Evolutionary conservation across 805 yeast genomes (phyloP), one percentile per base, ranked within the genome.

Genomic region (Metschnikowia cerradonensis): DNA sequence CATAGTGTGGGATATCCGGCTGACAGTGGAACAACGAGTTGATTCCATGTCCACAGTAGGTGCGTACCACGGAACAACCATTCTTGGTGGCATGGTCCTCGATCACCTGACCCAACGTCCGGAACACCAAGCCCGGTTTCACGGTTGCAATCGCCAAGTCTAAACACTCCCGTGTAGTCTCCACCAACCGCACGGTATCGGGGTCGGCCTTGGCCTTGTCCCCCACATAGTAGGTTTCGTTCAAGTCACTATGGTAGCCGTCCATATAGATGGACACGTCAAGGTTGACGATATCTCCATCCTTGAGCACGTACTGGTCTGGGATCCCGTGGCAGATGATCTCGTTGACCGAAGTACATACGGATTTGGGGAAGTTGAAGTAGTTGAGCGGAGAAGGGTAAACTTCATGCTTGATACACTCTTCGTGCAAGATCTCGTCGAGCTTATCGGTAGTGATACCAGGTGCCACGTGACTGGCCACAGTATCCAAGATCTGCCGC

Each of bases 271-370:
- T 68, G 3, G 96, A 80, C 45, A 94, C 88, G 67, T 94, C 99
- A 56, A 94, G 73, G 65, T 94, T 94, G 53, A 94, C 80, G 59
- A 94, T 92, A 66, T 94, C 99, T 52, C 99, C 99, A 58, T 92
- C 98, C 67, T 88, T 72, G 56, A 94, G 77, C 33, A 83, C 84
- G 49, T 91, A 80, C 71, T 88, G 79, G 70, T 94, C 99, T 26
- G 99, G 99, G 52, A 94, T 88, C 56, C 99, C 99, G 68, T 94
- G 99, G 67, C 99, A 94, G 53, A 94, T 88, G 51, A 90, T 84
- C 74, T 94, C 99, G 69, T 94, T 94, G 41, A 94, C 86, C 2
- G 97, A 90, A 1, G 96, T 90, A 71, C 99, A 94, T 39, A 89
- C 80, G 20, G 94, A 83, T 66, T 90, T 91, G 40, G 98, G 97